Conservation (phyloP, 768 basidiomycete genomes). For the Mycena filopes region DNA sequence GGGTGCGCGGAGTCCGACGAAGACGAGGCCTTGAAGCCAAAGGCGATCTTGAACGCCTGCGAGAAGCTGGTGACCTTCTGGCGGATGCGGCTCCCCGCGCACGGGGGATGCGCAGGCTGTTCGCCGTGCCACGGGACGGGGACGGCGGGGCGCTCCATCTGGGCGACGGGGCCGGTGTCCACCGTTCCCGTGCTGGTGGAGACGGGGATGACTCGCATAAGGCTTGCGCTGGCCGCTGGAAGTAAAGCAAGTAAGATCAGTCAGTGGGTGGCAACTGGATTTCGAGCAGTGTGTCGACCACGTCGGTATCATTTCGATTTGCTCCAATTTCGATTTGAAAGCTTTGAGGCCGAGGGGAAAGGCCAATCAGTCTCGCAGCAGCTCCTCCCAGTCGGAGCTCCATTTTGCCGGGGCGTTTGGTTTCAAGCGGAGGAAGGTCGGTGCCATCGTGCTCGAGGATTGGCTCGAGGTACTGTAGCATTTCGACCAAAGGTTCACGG, state of each 20-base stretch:
- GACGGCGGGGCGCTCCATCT: not conserved
- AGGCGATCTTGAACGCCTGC: conserved; percentile 63
- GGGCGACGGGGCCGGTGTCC: conserved; percentile 8
- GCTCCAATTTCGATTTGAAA: not conserved
- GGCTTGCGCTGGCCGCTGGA: conserved; percentile 30
- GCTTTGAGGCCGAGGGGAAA: not conserved
- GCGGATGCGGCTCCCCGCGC: conserved; percentile 49
- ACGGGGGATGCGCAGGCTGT: conserved; percentile 34
- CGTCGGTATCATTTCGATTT: not conserved
- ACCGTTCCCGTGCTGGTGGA: conserved; percentile 9
- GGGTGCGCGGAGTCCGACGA: conserved; percentile 40
- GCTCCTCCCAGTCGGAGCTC: conserved; percentile 27
- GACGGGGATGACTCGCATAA: conserved; percentile 28
- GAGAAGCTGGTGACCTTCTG: conserved; percentile 63
- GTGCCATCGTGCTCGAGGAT: too few species aligned
- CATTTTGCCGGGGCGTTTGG: conserved; percentile 27
- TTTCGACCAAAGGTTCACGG: too few species aligned
- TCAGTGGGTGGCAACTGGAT: conserved; percentile 1
- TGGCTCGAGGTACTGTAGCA: too few species aligned
- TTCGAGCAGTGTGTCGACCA: too few species aligned
- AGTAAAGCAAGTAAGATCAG: too few species aligned
- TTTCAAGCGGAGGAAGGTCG: conserved; percentile 1
- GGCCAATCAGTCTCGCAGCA: not conserved
- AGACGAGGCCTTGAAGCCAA: conserved; percentile 68
- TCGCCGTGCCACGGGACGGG: too few species aligned